phyloP scores from a whole-genome alignment of 805 yeast genomes.

The Scheffersomyces lignosus region DNA sequence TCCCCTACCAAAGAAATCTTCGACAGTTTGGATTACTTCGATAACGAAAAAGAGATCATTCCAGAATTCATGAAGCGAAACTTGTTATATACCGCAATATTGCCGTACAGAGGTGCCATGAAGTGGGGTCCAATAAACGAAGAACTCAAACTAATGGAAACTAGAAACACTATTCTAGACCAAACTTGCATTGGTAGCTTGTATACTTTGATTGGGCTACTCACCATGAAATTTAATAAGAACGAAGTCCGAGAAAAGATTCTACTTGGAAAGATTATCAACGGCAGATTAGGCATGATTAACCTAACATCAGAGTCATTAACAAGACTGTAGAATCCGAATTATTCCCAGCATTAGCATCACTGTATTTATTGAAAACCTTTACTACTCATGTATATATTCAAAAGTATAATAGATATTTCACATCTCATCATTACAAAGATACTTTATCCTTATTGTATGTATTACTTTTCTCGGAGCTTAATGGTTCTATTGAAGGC shows the following conservation, averaged over 20 bases:
- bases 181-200: slow-evolving; percentile 35
- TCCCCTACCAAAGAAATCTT: slow-evolving; percentile 27
- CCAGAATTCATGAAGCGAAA: slow-evolving; percentile 33
- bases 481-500: too few relatives aligned
- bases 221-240: slow-evolving; percentile 28
- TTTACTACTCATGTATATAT: too few relatives aligned
- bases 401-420: too few relatives aligned
- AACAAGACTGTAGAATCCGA: neutral
- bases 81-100: slow-evolving; percentile 23
- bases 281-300: slow-evolving; percentile 33
- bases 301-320: slow-evolving; percentile 12
- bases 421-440: too few relatives aligned
- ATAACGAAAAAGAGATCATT: slow-evolving; percentile 17
- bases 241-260: slow-evolving; percentile 18
- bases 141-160: slow-evolving; percentile 7
- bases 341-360: neutral
- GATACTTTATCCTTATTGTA: too few relatives aligned
- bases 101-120: slow-evolving; percentile 34
- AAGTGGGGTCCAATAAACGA: slow-evolving; percentile 16
- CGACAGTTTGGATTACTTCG: slow-evolving; percentile 19
- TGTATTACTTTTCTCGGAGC: too few relatives aligned
- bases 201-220: slow-evolving; percentile 37
- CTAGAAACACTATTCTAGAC: slow-evolving; percentile 15
- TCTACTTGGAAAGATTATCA: slow-evolving; percentile 21
- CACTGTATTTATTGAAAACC: neutral